Evolutionary conservation across 805 yeast species (phyloP).

Genomic region (Yarrowia sp.): DNA sequence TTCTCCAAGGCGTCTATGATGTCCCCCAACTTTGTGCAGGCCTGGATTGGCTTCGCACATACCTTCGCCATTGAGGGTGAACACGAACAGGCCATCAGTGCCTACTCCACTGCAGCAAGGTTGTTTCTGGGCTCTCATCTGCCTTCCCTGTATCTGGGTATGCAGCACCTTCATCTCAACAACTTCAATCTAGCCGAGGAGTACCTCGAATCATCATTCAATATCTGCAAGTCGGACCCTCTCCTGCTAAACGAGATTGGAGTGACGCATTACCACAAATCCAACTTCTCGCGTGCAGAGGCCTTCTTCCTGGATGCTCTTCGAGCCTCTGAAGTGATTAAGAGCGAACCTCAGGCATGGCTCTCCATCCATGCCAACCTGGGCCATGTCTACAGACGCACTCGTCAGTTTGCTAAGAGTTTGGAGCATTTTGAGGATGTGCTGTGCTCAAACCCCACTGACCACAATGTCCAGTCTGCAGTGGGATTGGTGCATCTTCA

Average conservation of each 20-base stretch:
- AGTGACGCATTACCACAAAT: conserved; percentile 78
- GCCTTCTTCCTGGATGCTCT: conserved; percentile 66
- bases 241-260: conserved; percentile 87
- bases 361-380: conserved; percentile 78
- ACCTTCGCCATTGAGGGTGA: conserved; percentile 98
- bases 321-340: conserved; percentile 60
- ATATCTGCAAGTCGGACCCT: conserved; percentile 82
- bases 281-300: conserved; percentile 66
- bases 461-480: conserved; percentile 74
- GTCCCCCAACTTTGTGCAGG: conserved; percentile 86
- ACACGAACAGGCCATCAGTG: conserved; percentile 96
- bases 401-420: conserved; percentile 61
- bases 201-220: conserved; percentile 69
- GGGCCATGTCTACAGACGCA: conserved; percentile 80
- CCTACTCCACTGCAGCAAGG: conserved; percentile 92
- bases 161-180: conserved; percentile 91
- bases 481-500: conserved; percentile 80
- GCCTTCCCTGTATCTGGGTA: conserved; percentile 86
- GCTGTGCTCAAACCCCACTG: conserved; percentile 61
- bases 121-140: conserved; percentile 73
- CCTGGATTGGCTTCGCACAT: conserved; percentile 98
- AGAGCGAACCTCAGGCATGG: conserved; percentile 80
- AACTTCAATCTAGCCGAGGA: conserved; percentile 82
- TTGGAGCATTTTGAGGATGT: conserved; percentile 75
- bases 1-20: conserved; percentile 86